Conservation (phyloP, 805 yeast species). For the Danielozyma ontarioensis region DNA sequence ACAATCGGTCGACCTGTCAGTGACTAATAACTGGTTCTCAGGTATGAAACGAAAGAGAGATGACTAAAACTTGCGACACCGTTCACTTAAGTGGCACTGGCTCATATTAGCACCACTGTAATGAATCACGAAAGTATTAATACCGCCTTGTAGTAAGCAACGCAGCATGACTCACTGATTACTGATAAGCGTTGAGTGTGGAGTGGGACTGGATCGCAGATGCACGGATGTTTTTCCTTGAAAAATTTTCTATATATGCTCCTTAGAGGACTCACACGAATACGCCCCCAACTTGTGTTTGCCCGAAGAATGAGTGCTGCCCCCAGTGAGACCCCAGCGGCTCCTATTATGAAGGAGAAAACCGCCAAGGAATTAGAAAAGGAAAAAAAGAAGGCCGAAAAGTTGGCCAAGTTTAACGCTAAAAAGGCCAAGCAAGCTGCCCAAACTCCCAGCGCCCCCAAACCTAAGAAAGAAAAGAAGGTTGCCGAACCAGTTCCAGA, state of each 20-base stretch:
- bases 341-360: slow-evolving; percentile 40
- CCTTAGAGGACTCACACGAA: neutral
- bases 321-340: slow-evolving; percentile 9
- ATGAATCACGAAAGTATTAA: too few species aligned
- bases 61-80: too few species aligned
- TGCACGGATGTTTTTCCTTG: too few species aligned
- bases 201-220: too few species aligned
- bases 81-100: too few species aligned
- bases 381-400: slow-evolving; percentile 84
- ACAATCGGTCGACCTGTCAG: too few species aligned
- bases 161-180: too few species aligned
- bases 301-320: slow-evolving; percentile 1
- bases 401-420: slow-evolving; percentile 81
- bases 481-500: slow-evolving; percentile 74
- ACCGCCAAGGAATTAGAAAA: slow-evolving; percentile 80
- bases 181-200: too few species aligned
- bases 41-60: too few species aligned
- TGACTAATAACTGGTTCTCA: too few species aligned
- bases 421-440: slow-evolving; percentile 61
- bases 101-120: too few species aligned
- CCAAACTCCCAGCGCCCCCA: slow-evolving; percentile 38
- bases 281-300: neutral
- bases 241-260: neutral
- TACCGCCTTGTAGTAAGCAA: too few species aligned
- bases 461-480: slow-evolving; percentile 66